Evolutionary conservation across 768 basidiomycete species (phyloP).

Genomic region (Multifurca ochricompacta): DNA sequence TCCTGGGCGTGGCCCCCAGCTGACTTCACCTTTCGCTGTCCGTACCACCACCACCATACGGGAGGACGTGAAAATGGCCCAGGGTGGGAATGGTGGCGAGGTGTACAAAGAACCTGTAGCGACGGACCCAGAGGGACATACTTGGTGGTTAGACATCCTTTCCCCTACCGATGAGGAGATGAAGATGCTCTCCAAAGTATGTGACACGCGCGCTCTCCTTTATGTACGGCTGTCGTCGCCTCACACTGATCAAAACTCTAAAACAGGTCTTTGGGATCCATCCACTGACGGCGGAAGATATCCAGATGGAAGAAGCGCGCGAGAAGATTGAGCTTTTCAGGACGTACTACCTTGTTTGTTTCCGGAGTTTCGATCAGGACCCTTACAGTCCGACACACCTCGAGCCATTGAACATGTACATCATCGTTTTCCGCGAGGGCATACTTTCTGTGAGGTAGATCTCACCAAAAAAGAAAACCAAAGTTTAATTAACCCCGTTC

Average conservation of each 20-base stretch:
- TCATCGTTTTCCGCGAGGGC: constrained; percentile 96
- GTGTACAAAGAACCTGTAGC: constrained; percentile 2
- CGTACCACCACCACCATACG: background rate
- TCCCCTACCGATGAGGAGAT: constrained; percentile 97
- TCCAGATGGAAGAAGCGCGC: constrained; percentile 98
- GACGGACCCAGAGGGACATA: constrained; percentile 47
- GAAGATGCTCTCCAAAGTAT: constrained; percentile 89
- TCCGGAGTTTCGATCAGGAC: constrained; percentile 98
- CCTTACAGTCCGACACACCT: constrained; percentile 94
- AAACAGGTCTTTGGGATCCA: constrained; percentile 90
- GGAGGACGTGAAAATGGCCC: background rate
- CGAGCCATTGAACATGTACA: constrained; percentile 99
- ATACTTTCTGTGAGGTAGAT: constrained; percentile 70
- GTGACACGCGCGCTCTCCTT: constrained; percentile 9
- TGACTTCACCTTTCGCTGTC: background rate
- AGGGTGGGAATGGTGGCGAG: constrained; percentile 1
- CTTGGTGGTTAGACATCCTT: constrained; percentile 96
- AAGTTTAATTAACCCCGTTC: no score
- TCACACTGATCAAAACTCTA: no score
- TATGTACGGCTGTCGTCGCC: no score
- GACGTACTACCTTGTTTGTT: constrained; percentile 98
- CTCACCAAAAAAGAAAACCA: background rate
- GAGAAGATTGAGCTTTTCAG: constrained; percentile 99
- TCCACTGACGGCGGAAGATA: constrained; percentile 97
- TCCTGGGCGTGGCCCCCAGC: constrained; percentile 1